Percentiles rank a stretch among this genome's conserved stretches.
Conservation (phyloP, 2,329 filamentous ascomycete species). For the Juglanconis juglandina region DNA sequence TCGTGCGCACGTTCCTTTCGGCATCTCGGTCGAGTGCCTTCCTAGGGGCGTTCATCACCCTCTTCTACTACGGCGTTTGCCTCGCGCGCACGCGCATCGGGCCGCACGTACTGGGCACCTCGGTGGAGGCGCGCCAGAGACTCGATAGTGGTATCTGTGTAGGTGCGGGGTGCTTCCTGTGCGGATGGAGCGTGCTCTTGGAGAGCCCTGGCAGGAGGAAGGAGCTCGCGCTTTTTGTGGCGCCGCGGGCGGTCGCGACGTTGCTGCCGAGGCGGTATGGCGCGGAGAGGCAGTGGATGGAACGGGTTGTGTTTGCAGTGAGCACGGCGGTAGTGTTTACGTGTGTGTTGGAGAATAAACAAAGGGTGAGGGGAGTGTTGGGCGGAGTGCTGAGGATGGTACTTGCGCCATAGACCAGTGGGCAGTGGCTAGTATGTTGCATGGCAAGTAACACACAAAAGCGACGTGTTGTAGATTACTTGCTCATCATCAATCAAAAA, state of each 20-base stretch:
- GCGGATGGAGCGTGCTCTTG: slow-evolving; percentile 77
- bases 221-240: slow-evolving; percentile 77
- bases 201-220: slow-evolving; percentile 64
- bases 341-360: slow-evolving; percentile 59
- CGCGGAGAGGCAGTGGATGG: slow-evolving; percentile 61
- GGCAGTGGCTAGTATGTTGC: no score
- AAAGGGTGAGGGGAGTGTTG: slow-evolving; percentile 64
- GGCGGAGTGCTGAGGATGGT: slow-evolving; percentile 57
- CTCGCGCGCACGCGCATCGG: slow-evolving; percentile 71
- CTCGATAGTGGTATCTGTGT: slow-evolving; percentile 67
- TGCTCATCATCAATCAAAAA: no score
- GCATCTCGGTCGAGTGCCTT: slow-evolving; percentile 72
- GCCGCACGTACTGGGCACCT: slow-evolving; percentile 60
- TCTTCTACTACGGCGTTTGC: slow-evolving; percentile 86
- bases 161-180: slow-evolving; percentile 67
- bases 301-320: slow-evolving; percentile 62
- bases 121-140: slow-evolving; percentile 42
- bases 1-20: slow-evolving; percentile 50
- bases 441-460: no score
- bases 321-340: slow-evolving; percentile 71
- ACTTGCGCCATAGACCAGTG: slow-evolving; percentile 28
- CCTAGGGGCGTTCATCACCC: slow-evolving; percentile 69
- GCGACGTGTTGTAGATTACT: no score
- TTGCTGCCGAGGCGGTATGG: slow-evolving; percentile 69
- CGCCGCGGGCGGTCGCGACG: slow-evolving; percentile 72